Conservation (phyloP, 495 filamentous ascomycete species). For the Thozetella sp. region DNA sequence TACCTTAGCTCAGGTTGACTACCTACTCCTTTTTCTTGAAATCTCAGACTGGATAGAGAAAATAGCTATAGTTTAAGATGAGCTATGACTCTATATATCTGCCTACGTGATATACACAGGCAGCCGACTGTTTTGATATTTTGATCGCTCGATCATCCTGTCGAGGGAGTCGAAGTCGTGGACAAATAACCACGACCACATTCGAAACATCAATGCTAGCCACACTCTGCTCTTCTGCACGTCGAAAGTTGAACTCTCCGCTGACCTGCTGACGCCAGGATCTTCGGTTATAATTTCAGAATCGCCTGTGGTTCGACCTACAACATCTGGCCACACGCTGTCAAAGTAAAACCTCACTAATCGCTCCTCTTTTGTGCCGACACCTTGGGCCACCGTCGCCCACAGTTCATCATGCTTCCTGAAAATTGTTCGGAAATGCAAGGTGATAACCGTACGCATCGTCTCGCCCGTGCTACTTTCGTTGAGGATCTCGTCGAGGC, state of each 20-base stretch:
- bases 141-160: background rate
- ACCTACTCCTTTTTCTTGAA: no score
- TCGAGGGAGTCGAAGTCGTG: background rate
- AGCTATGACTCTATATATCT: no score
- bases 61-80: no score
- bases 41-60: no score
- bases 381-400: no score
- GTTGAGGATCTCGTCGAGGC: background rate
- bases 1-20: no score
- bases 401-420: background rate
- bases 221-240: background rate
- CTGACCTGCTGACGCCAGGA: no score
- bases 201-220: background rate
- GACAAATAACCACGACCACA: background rate
- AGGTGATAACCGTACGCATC: background rate
- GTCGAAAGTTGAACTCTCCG: no score
- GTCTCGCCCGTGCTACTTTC: background rate
- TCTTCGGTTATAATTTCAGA: no score
- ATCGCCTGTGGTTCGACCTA: background rate
- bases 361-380: background rate
- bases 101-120: no score
- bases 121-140: background rate
- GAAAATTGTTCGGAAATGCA: background rate
- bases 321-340: background rate
- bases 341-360: background rate